Conservation (phyloP, 352 stramenopile species). For the Phytophthora ramorum region DNA sequence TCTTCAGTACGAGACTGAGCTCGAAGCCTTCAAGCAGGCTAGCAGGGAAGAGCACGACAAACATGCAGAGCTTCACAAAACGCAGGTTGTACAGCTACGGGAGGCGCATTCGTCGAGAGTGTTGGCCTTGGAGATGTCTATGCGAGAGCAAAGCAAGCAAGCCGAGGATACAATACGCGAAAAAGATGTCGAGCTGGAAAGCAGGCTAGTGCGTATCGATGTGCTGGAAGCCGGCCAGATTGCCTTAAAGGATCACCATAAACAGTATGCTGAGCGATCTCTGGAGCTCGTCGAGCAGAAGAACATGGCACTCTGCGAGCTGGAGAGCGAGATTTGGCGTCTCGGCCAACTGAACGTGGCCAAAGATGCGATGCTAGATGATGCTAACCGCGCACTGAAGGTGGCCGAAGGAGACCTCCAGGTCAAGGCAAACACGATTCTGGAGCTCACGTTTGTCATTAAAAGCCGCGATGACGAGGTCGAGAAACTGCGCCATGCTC, state of each 20-base stretch:
- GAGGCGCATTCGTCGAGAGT: slow-evolving; percentile 51
- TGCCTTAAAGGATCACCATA: slow-evolving; percentile 20
- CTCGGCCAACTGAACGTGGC: slow-evolving; percentile 32
- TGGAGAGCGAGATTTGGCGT: slow-evolving; percentile 34
- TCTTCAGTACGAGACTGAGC: slow-evolving; percentile 57
- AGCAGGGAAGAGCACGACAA: slow-evolving; percentile 51
- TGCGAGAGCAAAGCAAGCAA: slow-evolving; percentile 52
- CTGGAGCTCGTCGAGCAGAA: slow-evolving; percentile 39
- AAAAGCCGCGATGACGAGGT: slow-evolving; percentile 79
- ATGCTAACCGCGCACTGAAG: slow-evolving; percentile 35
- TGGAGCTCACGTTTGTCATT: slow-evolving; percentile 81
- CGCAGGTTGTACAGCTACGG: slow-evolving; percentile 44
- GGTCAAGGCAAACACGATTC: slow-evolving; percentile 64
- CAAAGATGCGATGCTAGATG: slow-evolving; percentile 33
- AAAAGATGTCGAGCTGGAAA: slow-evolving; percentile 36
- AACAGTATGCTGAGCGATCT: slow-evolving; percentile 22
- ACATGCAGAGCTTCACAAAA: slow-evolving; percentile 33
- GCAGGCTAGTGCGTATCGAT: slow-evolving; percentile 21
- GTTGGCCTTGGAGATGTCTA: slow-evolving; percentile 48
- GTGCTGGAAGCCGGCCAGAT: slow-evolving; percentile 34
- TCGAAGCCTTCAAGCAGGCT: slow-evolving; percentile 45
- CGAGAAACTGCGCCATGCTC: slow-evolving; percentile 52
- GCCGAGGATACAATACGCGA: slow-evolving; percentile 26
- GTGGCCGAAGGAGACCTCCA: slow-evolving; percentile 48
- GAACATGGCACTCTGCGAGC: slow-evolving; percentile 50